phyloP scores from a whole-genome alignment of 257 asterid genomes.

The Rubia yunnanensis region DNA sequence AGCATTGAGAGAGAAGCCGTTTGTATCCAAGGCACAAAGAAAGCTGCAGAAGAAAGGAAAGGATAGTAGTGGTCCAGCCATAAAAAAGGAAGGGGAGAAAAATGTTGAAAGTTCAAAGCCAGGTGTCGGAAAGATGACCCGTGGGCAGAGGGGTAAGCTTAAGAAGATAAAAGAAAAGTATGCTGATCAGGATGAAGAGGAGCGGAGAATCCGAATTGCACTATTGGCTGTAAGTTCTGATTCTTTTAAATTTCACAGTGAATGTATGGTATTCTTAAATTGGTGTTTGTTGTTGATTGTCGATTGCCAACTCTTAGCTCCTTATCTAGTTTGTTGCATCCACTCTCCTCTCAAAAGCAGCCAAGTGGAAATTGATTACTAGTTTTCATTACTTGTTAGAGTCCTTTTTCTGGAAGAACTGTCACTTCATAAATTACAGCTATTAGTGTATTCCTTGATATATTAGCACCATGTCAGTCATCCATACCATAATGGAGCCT shows the following conservation, averaged over 20 bases:
- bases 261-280: background rate
- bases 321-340: background rate
- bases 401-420: too few relatives aligned
- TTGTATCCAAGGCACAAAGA: conserved; percentile 85
- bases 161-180: conserved; percentile 96
- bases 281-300: background rate
- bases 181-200: conserved; percentile 98
- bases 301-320: background rate
- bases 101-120: conserved; percentile 29
- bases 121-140: conserved; percentile 51
- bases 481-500: background rate
- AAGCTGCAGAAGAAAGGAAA: conserved; percentile 87
- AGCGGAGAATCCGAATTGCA: conserved; percentile 78
- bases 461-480: background rate
- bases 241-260: background rate
- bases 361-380: background rate
- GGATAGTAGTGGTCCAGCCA: conserved; percentile 29
- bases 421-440: background rate
- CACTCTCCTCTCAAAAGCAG: background rate
- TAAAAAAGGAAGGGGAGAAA: conserved; percentile 32
- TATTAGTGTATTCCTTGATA: background rate
- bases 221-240: conserved; percentile 52
- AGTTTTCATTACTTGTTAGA: too few relatives aligned
- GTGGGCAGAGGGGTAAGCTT: conserved; percentile 88
- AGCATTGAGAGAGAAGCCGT: conserved; percentile 66